phyloP scores from a whole-genome alignment of 805 yeast genomes.

The Yarrowia sp. region DNA sequence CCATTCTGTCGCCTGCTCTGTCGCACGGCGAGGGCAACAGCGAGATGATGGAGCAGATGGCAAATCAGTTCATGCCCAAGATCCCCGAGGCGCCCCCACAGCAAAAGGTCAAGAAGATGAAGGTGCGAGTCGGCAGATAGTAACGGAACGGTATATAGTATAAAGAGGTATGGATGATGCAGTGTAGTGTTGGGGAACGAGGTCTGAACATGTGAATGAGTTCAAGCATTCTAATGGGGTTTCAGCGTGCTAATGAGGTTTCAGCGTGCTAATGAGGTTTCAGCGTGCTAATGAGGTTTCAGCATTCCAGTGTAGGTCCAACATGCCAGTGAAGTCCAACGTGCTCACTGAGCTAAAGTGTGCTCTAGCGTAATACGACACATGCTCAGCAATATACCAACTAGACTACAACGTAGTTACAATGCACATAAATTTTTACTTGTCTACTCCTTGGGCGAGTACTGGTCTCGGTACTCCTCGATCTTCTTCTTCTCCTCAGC shows the following conservation, averaged over 20 bases:
- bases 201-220: too few relatives aligned
- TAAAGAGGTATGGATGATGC: neutral
- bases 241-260: too few relatives aligned
- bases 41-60: conserved; percentile 37
- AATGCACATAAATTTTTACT: neutral
- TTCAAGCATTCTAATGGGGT: too few relatives aligned
- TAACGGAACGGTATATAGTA: neutral
- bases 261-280: too few relatives aligned
- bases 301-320: too few relatives aligned
- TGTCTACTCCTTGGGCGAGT: conserved; percentile 33
- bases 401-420: too few relatives aligned
- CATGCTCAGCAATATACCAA: too few relatives aligned
- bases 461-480: conserved; percentile 36
- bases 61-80: conserved; percentile 35
- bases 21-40: conserved; percentile 74
- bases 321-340: too few relatives aligned
- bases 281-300: too few relatives aligned
- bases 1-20: conserved; percentile 76
- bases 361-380: too few relatives aligned
- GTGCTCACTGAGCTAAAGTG: too few relatives aligned
- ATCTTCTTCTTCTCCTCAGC: conserved; percentile 35
- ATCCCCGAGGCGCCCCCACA: conserved; percentile 34
- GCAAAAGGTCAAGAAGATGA: conserved; percentile 33
- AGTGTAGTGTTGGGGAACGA: too few relatives aligned
- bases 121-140: conserved; percentile 30